phyloP scores from a whole-genome alignment of 208 protist species.

The Willaertia magna region DNA sequence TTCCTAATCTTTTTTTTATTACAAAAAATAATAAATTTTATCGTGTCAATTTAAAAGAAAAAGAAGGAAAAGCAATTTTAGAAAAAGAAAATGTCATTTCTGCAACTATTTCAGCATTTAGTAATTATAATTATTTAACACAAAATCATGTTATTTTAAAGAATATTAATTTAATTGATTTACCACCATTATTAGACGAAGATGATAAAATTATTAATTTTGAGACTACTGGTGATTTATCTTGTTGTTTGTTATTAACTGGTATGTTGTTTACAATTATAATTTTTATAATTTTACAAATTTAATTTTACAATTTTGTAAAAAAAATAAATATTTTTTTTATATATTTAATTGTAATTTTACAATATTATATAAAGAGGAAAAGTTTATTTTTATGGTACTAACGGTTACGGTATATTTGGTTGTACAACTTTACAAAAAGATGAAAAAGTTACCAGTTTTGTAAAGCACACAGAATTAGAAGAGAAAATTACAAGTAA shows the following conservation, averaged over 20 bases:
- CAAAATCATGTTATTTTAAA: too few species aligned
- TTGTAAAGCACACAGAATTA: background rate
- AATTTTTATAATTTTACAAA: background rate
- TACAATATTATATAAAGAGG: too few species aligned
- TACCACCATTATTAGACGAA: background rate
- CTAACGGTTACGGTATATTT: background rate
- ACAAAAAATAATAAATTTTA: too few species aligned
- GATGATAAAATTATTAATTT: background rate
- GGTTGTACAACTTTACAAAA: background rate
- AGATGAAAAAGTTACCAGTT: background rate
- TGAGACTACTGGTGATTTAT: background rate
- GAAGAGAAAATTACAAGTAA: background rate
- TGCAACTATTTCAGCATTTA: too few species aligned
- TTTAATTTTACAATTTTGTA: background rate
- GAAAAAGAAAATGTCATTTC: too few species aligned
- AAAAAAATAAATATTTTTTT: too few species aligned
- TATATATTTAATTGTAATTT: too few species aligned
- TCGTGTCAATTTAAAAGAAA: too few species aligned
- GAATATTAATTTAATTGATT: too few species aligned
- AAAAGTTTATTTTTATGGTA: background rate
- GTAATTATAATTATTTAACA: too few species aligned
- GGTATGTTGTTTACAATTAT: background rate
- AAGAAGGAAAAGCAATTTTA: too few species aligned
- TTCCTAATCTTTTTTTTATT: too few species aligned
- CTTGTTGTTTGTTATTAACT: background rate